Percentiles rank a stretch among this genome's conserved stretches.
Conservation (phyloP, 306 rosid species). For the Vicia faba region DNA sequence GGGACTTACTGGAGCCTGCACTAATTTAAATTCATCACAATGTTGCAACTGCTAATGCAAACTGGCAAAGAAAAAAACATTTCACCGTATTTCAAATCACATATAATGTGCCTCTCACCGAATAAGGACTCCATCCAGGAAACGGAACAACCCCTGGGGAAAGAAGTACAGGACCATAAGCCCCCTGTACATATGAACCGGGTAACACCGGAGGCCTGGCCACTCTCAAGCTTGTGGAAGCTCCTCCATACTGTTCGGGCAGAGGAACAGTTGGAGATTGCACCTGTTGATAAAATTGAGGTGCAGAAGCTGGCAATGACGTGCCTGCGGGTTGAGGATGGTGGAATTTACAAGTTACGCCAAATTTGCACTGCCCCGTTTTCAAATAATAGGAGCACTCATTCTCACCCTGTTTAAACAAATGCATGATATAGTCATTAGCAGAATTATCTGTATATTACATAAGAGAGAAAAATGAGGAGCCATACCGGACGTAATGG, state of each 20-base stretch:
- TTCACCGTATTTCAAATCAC: conserved; percentile 14
- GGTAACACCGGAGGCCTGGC: conserved; percentile 75
- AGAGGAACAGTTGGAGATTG: conserved; percentile 79
- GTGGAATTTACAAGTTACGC: conserved; percentile 89
- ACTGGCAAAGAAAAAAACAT: neutral
- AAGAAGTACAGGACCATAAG: conserved; percentile 79
- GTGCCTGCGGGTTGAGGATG: conserved; percentile 84
- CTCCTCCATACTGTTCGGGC: conserved; percentile 73
- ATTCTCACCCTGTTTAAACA: conserved; percentile 69
- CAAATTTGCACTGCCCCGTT: conserved; percentile 98
- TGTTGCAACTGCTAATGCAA: neutral
- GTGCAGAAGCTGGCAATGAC: conserved; percentile 73
- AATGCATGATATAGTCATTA: conserved; percentile 25
- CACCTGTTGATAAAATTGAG: conserved; percentile 92
- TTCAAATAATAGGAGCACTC: conserved; percentile 99
- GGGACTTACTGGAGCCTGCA: conserved; percentile 85
- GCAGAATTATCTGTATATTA: conserved; percentile 5
- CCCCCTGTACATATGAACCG: conserved; percentile 84
- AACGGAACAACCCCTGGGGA: conserved; percentile 80
- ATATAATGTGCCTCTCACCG: conserved; percentile 52
- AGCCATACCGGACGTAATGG: conserved; percentile 77
- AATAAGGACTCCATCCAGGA: conserved; percentile 82
- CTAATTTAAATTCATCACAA: conserved; percentile 37
- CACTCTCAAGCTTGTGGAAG: conserved; percentile 75
- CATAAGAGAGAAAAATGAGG: conserved; percentile 7